Evolutionary conservation across 2,329 filamentous ascomycete genomes (phyloP).

Genomic region (Monilinia aucupariae): DNA sequence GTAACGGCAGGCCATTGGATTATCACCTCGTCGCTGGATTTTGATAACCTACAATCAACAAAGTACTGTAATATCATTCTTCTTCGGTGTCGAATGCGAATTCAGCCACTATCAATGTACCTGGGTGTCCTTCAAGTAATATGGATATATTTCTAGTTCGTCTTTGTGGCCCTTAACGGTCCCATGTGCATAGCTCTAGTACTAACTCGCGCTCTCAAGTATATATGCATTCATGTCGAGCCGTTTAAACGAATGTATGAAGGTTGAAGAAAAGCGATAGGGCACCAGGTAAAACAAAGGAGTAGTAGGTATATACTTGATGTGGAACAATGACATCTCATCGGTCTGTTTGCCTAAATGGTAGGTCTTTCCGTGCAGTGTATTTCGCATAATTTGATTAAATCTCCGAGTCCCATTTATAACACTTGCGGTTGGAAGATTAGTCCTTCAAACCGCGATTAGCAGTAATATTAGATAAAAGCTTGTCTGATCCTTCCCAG

Average conservation of each 20-base stretch:
- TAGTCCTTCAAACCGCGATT: background rate
- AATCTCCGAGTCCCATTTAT: background rate
- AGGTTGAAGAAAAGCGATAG: background rate
- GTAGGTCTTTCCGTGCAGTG: constrained; percentile 3
- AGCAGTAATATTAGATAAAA: background rate
- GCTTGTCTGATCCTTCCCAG: constrained; percentile 4
- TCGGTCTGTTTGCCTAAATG: background rate
- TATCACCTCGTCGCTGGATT: background rate
- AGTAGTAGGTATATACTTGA: background rate
- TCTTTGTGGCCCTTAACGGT: too few species aligned
- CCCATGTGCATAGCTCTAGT: background rate
- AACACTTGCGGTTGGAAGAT: background rate
- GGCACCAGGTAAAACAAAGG: background rate
- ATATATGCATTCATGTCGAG: background rate
- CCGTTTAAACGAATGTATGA: background rate
- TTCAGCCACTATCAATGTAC: background rate
- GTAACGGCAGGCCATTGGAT: background rate
- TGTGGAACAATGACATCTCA: background rate
- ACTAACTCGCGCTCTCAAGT: background rate
- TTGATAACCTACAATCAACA: background rate
- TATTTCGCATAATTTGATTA: constrained; percentile 6
- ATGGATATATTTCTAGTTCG: background rate
- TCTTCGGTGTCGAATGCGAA: background rate
- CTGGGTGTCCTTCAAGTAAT: background rate
- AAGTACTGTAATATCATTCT: background rate